Evolutionary conservation across 768 basidiomycete species (phyloP).

Genomic region (Fistulinella prunicolor): DNA sequence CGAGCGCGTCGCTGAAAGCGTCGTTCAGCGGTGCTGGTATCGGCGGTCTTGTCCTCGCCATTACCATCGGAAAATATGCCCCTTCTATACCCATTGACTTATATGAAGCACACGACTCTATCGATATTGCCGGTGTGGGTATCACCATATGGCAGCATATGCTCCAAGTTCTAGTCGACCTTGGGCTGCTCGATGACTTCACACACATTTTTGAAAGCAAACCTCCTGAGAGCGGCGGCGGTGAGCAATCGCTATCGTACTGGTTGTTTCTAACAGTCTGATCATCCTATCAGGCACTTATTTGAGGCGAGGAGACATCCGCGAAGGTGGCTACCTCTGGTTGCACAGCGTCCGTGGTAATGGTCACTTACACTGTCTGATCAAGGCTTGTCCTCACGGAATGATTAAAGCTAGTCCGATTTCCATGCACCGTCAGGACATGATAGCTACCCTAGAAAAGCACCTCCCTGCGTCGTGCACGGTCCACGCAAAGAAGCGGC

Average conservation of each 20-base stretch:
- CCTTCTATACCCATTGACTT: constrained; percentile 36
- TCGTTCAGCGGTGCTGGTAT: constrained; percentile 38
- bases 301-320: constrained; percentile 22
- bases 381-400: no score
- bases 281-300: background rate
- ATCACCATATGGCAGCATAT: constrained; percentile 46
- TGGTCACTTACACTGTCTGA: no score
- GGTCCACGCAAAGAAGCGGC: constrained; percentile 18
- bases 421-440: constrained; percentile 22
- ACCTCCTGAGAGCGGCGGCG: constrained; percentile 8
- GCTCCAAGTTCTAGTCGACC: constrained; percentile 41
- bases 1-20: background rate
- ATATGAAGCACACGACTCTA: constrained; percentile 45
- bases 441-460: constrained; percentile 18
- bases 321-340: constrained; percentile 32
- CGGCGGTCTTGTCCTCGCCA: constrained; percentile 43
- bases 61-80: constrained; percentile 35
- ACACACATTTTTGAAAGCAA: constrained; percentile 10
- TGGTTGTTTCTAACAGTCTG: no score
- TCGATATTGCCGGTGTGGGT: constrained; percentile 42
- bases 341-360: constrained; percentile 23
- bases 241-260: constrained; percentile 8
- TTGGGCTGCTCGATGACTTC: constrained; percentile 41
- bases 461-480: constrained; percentile 18
- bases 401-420: constrained; percentile 7